Base-by-base conservation (phyloP, 495 filamentous ascomycete species). In the Platismatia glauca region DNA sequence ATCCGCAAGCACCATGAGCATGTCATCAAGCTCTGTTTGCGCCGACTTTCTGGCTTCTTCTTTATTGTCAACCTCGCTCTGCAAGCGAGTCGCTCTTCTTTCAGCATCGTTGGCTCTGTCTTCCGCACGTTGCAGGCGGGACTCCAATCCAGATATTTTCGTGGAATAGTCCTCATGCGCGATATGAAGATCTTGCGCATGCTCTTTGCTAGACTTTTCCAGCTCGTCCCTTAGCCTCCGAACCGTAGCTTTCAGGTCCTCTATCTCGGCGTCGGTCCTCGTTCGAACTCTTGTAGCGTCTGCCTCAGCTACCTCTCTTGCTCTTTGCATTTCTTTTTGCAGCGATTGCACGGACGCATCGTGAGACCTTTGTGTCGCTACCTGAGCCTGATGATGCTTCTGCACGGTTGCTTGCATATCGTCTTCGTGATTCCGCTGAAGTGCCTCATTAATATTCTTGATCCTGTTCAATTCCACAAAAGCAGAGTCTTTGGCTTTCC, bases 1-100 rank as follows among this genome's bases (percentile, higher is more conserved):
- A 68, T 95, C 90, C n/a, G 82, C 87, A 72, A 95, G 88, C 38
- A 95, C 85, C 78, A 94, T 88, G 43, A 95, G 75, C 67, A 95
- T 77, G 73, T 95, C 90, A 66, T 95, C 90, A 37, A 92, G 74
- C 70, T 94, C 90, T 20, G 77, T 74, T 68, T 93, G 89, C 29
- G 79, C 80, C 27, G 82, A 74, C 60, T 82, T 77, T 55, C 82
- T 82, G 64, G 87, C 82, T 66, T 85, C 82, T 68, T 90, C 87
- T 68, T 84, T 87, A 62, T 81, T 73, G 41, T 76, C 72, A 24
- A 74, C 22, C 8, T 74, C 67, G 22, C 68, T 65, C 59, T 77
- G 75, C 41, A 68, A 67, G 69, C 62, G 64, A 20, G 31, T 63
- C 53, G 73, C 70, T 55, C 69, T 70, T 37, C 66, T 62, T 62